A percentile compares a stretch with the other conserved stretches of the same genome.
These are phyloP conservation scores for Lachancea waltii DNA, from an alignment of 805 yeast genomes.

Conservation along the genomic window DNA sequence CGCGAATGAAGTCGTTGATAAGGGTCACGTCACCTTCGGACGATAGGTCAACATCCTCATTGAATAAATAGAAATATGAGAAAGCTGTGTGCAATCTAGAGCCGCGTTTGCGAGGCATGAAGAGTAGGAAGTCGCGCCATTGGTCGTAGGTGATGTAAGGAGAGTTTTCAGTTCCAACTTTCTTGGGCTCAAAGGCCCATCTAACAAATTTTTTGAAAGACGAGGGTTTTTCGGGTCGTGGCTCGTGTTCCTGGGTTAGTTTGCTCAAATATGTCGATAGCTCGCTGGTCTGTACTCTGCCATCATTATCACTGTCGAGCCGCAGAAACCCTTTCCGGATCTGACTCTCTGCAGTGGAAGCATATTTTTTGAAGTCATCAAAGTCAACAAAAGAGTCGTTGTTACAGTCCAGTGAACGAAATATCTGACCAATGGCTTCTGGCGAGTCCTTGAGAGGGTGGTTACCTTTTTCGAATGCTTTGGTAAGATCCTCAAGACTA, in stretches of 20 bases:
- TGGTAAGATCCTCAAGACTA: slow-evolving; percentile 32
- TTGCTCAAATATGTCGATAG: slow-evolving; percentile 56
- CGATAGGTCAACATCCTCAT: slow-evolving; percentile 73
- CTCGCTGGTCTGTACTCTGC: slow-evolving; percentile 58
- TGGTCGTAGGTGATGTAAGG: slow-evolving; percentile 73
- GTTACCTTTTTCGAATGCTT: slow-evolving; percentile 40
- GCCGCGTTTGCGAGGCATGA: slow-evolving; percentile 76
- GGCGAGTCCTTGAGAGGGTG: slow-evolving; percentile 63
- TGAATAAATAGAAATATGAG: slow-evolving; percentile 48
- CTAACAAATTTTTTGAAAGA: slow-evolving; percentile 20
- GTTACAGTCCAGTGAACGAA: slow-evolving; percentile 52
- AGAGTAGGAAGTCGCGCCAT: slow-evolving; percentile 73
- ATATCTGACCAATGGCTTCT: slow-evolving; percentile 51
- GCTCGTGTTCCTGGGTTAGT: slow-evolving; percentile 35
- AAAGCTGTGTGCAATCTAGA: slow-evolving; percentile 78
- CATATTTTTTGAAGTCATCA: slow-evolving; percentile 59
- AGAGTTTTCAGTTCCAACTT: slow-evolving; percentile 5
- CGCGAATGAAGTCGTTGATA: slow-evolving; percentile 68
- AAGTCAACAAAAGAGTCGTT: slow-evolving; percentile 53
- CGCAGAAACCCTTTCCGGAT: slow-evolving; percentile 60
- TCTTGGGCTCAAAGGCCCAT: slow-evolving; percentile 27
- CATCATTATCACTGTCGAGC: slow-evolving; percentile 69
- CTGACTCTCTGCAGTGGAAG: slow-evolving; percentile 61
- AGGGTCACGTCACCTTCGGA: slow-evolving; percentile 91
- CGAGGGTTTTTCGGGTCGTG: slow-evolving; percentile 5